Evolutionary conservation across 2,329 filamentous ascomycete species (phyloP).

Genomic region (Hawksworthiomyces lignivorus): DNA sequence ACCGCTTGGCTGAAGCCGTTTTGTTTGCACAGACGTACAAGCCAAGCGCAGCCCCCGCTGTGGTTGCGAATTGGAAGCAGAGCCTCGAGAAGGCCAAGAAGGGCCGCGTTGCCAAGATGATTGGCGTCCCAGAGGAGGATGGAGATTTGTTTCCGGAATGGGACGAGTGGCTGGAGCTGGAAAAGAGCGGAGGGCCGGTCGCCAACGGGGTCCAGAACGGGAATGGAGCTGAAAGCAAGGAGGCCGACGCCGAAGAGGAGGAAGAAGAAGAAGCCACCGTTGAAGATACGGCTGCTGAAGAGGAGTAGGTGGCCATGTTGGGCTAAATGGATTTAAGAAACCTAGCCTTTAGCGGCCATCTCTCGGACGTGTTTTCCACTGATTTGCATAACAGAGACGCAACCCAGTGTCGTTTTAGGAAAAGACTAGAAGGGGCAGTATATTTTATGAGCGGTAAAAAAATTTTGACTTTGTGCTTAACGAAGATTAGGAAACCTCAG

Average conservation of each 20-base stretch:
- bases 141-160: constrained; percentile 93
- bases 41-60: constrained; percentile 61
- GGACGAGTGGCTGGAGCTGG: constrained; percentile 80
- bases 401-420: too few species aligned
- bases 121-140: constrained; percentile 75
- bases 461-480: too few species aligned
- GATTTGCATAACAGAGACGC: too few species aligned
- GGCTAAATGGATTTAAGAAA: too few species aligned
- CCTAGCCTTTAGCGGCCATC: too few species aligned
- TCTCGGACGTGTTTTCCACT: too few species aligned
- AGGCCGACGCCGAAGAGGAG: constrained; percentile 17
- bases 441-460: too few species aligned
- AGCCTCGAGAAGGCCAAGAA: constrained; percentile 78
- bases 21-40: constrained; percentile 95
- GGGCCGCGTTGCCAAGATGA: constrained; percentile 70
- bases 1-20: constrained; percentile 74
- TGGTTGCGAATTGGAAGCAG: constrained; percentile 75
- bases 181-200: constrained; percentile 57
- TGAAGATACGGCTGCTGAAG: background rate
- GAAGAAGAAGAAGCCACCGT: constrained; percentile 1
- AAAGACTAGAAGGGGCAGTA: too few species aligned
- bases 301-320: too few species aligned
- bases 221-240: constrained; percentile 20
- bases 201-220: constrained; percentile 19
- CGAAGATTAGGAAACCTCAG: too few species aligned